Percentiles rank a stretch among this genome's conserved stretches.
These are phyloP conservation scores for Aegilops bicornis DNA, from an alignment of 176 grass and related monocot genomes.

Conservation along the genomic window DNA sequence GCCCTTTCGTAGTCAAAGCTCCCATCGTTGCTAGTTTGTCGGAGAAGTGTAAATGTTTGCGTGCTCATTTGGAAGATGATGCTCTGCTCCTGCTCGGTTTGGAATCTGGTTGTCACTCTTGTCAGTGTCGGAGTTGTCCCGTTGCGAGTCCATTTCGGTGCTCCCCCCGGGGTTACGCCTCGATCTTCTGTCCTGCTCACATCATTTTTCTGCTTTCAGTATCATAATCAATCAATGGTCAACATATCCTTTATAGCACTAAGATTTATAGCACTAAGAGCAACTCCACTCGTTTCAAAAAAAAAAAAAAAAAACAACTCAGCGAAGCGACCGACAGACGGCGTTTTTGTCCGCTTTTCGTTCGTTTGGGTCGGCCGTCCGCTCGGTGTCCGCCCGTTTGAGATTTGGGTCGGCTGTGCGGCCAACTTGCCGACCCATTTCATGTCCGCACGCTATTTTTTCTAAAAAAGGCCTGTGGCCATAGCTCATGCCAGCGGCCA, in stretches of 20 bases:
- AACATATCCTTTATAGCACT: not conserved
- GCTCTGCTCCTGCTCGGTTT: constrained; percentile 53
- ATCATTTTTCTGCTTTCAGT: constrained; percentile 10
- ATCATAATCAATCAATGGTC: not conserved
- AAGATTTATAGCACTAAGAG: no score
- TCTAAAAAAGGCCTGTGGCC: no score
- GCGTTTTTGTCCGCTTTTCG: no score
- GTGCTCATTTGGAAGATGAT: constrained; percentile 50
- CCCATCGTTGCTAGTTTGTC: constrained; percentile 22
- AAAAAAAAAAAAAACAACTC: no score
- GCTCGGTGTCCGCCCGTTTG: no score
- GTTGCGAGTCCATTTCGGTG: constrained; percentile 66
- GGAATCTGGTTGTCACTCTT: constrained; percentile 76
- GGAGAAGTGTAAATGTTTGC: constrained; percentile 15
- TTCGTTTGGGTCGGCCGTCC: no score
- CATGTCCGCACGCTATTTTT: no score
- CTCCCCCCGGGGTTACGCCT: constrained; percentile 46
- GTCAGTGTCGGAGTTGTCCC: constrained; percentile 73
- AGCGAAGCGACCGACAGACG: no score
- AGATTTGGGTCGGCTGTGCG: no score
- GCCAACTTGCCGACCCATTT: no score
- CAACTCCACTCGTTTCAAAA: no score
- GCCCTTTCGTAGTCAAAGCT: constrained; percentile 14
- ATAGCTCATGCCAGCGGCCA: no score
- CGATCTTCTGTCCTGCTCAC: constrained; percentile 61